These are phyloP conservation scores for Aureobasidium sp. DNA, from an alignment of 2,329 filamentous ascomycete species.

Conservation along the genomic window DNA sequence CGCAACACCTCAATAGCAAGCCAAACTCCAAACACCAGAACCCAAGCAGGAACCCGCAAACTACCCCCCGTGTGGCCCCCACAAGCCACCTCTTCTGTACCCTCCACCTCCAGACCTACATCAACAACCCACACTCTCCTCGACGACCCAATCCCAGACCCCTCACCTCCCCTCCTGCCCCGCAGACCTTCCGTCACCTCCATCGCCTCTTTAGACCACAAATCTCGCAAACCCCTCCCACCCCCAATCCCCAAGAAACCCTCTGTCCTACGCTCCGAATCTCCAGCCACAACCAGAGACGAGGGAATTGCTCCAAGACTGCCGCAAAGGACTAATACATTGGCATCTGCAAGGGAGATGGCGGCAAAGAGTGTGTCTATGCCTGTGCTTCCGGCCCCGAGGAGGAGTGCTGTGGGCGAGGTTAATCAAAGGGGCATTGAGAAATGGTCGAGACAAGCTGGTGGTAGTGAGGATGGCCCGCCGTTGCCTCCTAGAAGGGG, in stretches of 20 bases:
- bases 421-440: neutral
- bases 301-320: constrained; percentile 18
- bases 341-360: neutral
- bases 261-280: constrained; percentile 24
- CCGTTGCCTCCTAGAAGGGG: constrained; percentile 22
- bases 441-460: neutral
- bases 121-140: neutral
- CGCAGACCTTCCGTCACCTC: no score
- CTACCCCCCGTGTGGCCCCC: constrained; percentile 14
- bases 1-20: constrained; percentile 10
- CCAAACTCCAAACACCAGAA: constrained; percentile 3
- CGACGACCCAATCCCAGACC: neutral
- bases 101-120: neutral
- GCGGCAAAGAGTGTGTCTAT: neutral
- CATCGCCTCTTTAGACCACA: constrained; percentile 1
- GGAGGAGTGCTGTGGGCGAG: neutral
- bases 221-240: constrained; percentile 21
- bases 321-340: constrained; percentile 18
- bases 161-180: neutral
- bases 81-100: neutral
- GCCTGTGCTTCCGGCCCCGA: constrained; percentile 14
- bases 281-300: constrained; percentile 19
- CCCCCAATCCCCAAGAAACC: constrained; percentile 30
- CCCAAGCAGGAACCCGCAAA: neutral
- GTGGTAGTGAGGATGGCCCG: constrained; percentile 18